Evolutionary conservation across 805 yeast genomes (phyloP), one percentile per base, ranked within the genome.

Genomic region (Yarrowia sp.): DNA sequence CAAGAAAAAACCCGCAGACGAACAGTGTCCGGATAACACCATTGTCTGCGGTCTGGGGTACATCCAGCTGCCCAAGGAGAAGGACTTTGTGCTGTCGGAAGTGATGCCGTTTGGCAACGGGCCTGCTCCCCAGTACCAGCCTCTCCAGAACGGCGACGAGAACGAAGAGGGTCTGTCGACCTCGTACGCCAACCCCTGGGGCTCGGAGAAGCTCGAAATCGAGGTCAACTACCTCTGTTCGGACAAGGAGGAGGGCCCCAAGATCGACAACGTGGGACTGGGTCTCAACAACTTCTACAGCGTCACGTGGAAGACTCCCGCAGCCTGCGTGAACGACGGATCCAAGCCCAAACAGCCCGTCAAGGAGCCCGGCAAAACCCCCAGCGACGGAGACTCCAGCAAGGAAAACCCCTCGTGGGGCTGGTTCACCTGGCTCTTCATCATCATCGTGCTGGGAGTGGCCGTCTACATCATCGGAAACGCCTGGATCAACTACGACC

Each of bases 381-480:
- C 73, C 24, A 72, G 76, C 15, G 72, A 72, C 3, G 76, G 76
- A 38, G 72, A 74, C 17, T 73, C 76, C 12, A 70, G 74, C 19
- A 66, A 71, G 5, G 78, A 76, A n/a, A 76, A 76, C 13, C 60
- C 78, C 73, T 86, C 87, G 69, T 87, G 94, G 88, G 95, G 96
- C 66, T 85, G 93, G 83, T 85, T 93, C 75, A 85, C 92, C 2
- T 91, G 94, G 87, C 74, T 92, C 10, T 91, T 93, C 74, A 87
- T 93, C 72, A 78, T 92, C n/a, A 77, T 88, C 71, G 90, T 91
- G 17, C 77, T 94, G 40, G 84, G 84, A 55, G 82, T 90, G 72
- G 87, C 92, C 55, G 86, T 86, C 49, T 93, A 91, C 76, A 84
- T 89, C 30, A 84, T 88, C 66, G 87, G 87, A 33, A 88, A 88